Evolutionary conservation across 2,329 filamentous ascomycete genomes (phyloP), one percentile per base, ranked within the genome.

Genomic region (Clonostachys chloroleuca): DNA sequence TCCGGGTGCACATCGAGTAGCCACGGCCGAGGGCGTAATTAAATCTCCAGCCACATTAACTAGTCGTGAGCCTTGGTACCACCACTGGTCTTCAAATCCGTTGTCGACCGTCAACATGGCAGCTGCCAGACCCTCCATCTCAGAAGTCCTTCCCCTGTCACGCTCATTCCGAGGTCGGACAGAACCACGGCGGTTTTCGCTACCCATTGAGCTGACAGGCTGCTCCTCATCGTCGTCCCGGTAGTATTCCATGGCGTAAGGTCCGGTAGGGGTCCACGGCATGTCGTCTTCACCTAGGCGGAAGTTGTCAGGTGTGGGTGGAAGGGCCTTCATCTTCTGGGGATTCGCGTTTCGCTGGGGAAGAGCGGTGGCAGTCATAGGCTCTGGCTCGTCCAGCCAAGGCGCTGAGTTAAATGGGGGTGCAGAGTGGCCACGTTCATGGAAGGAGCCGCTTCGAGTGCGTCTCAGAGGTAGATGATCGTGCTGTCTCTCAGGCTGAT

Each of bases 41-140:
- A 51, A 37, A 35, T 51, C 47, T 16, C 47, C 44, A 9, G 49
- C 49, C 9, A 49, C 40, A 13, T 48, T 49, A 10, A 49, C 45
- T n/a, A 61, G 50, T 5, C 59, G 57, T 36, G 59, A 47, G 2
- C 75, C 76, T 51, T 74, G 73, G 53, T 78, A 72, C 76, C 77
- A 80, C 75, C 76, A 79, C 58, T 80, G 75, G 51, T 74, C 72
- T 61, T 80, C 77, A 52, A 80, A 80, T 3, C 77, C 77, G 53
- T 79, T 80, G 54, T 80, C 77, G 4, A 80, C 72, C 3, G 77
- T 80, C 64, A 80, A 71, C 68, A 80, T 70, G 36, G 77, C 77
- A 5, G 70, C 68, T 10, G 74, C 76, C 5, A 80, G 62, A 1
- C 72, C 67, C 47, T 73, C 73, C 4, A 79, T 68, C 41, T 78